Evolutionary conservation across 2,329 filamentous ascomycete species (phyloP), one percentile per base, ranked within the genome.

Genomic region (Seiridium cupressi): DNA sequence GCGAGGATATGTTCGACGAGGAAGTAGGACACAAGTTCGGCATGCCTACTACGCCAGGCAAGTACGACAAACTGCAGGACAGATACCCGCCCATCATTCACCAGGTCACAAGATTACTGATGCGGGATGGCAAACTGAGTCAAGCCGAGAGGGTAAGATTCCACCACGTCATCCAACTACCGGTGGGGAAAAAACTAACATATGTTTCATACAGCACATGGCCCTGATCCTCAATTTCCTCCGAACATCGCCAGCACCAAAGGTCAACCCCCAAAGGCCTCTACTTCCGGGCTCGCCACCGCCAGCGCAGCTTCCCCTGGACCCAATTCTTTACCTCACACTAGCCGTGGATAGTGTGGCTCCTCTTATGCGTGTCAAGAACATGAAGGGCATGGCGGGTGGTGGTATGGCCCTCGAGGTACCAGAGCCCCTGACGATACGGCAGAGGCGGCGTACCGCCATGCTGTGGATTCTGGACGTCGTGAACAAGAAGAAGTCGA

Each of bases 281-380:
- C 85, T 95, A 36, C 79, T 94, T 40, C 90, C 92, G 2, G 91
- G 91, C 60, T 82, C 89, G 1, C 92, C 93, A 1, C 91, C 93
- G 1, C 81, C 91, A 32, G 80, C 84, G 3, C 89, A 94, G 68
- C 89, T 99, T 8, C 93, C 95, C 3, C 86, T 97, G 38, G 91
- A 97, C 75, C 95, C 95, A 1, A 83, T 96, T 58, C 84, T 91
- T 58, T 99, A 98, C 79, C 88, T 99, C 53, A 92, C 90, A 10
- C 83, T 96, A 38, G 93, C 93, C 38, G 88, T 99, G 69, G 95
- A 99, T 81, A 96, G 92, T 8, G 89, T 99, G 32, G 92, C 93
- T 1, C 95, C 95, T 8, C 84, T 99, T 13, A 81, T 99, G 70
- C 89, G 90, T 66, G 88, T 99, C 70, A 86, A 88, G 58, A 84